A percentile compares a stretch with the other conserved stretches of the same genome.
phyloP scores from a whole-genome alignment of 305 asterid species.

The Solanum chacoense region DNA sequence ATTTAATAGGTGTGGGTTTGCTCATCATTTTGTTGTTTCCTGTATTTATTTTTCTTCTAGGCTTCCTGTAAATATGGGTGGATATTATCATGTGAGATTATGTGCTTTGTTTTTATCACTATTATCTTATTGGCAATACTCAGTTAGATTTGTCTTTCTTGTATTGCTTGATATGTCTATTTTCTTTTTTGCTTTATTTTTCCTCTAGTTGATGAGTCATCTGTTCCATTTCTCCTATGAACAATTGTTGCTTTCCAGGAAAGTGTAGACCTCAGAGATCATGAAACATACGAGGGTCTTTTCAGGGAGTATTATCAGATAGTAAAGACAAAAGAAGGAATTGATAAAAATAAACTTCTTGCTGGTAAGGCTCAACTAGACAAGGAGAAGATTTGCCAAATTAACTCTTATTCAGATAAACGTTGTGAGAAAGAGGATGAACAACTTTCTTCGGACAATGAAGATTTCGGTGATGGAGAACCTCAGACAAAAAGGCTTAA shows the following conservation, averaged over 20 bases:
- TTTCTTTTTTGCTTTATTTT: neutral
- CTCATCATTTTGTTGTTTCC: neutral
- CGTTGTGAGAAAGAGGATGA: slow-evolving; percentile 17
- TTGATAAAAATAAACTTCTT: slow-evolving; percentile 26
- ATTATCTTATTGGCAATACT: neutral
- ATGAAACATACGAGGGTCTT: slow-evolving; percentile 59
- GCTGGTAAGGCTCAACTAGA: slow-evolving; percentile 27
- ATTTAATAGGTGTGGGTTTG: neutral
- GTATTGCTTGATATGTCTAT: neutral
- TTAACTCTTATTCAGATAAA: slow-evolving; percentile 25
- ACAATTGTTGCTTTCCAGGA: slow-evolving; percentile 32
- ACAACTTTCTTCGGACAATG: neutral
- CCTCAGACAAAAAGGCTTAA: neutral
- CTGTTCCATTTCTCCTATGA: neutral
- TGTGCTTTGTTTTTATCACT: neutral
- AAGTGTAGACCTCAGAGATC: slow-evolving; percentile 49
- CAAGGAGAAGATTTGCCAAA: slow-evolving; percentile 9
- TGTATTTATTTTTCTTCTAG: neutral
- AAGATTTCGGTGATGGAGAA: neutral
- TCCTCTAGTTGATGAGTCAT: neutral
- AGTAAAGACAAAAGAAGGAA: slow-evolving; percentile 32
- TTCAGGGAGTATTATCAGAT: slow-evolving; percentile 58
- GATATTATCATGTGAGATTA: neutral
- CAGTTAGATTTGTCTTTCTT: neutral
- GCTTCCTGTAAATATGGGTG: neutral